Conservation (phyloP, 2,329 filamentous ascomycete species). For the Colletotrichum aenigma region DNA sequence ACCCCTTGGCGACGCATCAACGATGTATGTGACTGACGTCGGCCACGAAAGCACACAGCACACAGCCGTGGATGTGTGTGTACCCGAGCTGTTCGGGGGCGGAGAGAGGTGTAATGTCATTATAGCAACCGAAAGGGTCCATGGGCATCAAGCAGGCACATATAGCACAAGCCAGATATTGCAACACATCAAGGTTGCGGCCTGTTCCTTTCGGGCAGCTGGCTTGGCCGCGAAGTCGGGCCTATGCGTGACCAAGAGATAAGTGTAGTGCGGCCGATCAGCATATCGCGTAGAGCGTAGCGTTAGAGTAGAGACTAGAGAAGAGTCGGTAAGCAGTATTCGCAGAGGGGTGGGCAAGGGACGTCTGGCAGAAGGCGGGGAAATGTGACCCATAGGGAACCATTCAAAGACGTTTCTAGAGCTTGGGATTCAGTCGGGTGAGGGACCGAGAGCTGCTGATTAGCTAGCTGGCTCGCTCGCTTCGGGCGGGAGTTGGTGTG, state of each 20-base stretch:
- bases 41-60: background rate
- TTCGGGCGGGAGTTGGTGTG: slow-evolving; percentile 4
- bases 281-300: slow-evolving; percentile 3
- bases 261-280: background rate
- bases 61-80: background rate
- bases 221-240: background rate
- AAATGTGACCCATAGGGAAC: background rate
- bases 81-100: background rate
- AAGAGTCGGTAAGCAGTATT: background rate
- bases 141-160: background rate
- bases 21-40: background rate
- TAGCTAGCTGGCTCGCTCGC: background rate
- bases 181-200: slow-evolving; percentile 5
- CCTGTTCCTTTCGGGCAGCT: background rate
- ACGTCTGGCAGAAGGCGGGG: slow-evolving; percentile 2
- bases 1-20: background rate
- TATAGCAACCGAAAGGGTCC: background rate
- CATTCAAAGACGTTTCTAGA: background rate
- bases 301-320: background rate
- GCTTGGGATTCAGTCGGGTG: background rate
- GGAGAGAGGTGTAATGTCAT: background rate
- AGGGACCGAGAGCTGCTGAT: background rate
- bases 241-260: slow-evolving; percentile 1
- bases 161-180: background rate
- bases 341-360: background rate